Conservation (phyloP, 1,139 yeast genomes). For the Magnusiomyces paraingens region DNA sequence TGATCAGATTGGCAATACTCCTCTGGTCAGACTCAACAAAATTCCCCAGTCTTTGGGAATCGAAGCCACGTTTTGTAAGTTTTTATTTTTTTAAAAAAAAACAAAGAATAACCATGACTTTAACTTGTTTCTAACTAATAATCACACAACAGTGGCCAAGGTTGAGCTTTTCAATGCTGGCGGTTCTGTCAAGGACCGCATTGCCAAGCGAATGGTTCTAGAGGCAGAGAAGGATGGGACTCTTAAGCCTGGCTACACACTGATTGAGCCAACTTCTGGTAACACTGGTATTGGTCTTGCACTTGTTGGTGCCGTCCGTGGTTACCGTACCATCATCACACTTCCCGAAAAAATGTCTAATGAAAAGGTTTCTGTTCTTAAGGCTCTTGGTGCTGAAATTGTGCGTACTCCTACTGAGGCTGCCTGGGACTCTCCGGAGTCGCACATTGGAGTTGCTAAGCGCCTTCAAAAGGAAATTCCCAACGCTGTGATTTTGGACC, state of each 20-base stretch:
- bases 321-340: conserved; percentile 82
- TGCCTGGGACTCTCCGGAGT: conserved; percentile 90
- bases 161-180: conserved; percentile 65
- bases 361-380: conserved; percentile 81
- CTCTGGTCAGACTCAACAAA: conserved; percentile 64
- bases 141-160: conserved; percentile 38
- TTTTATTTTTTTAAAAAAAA: background rate
- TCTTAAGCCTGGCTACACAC: conserved; percentile 78
- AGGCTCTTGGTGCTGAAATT: conserved; percentile 87
- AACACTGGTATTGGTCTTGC: conserved; percentile 77
- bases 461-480: conserved; percentile 80
- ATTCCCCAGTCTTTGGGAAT: conserved; percentile 74
- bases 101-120: background rate
- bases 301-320: conserved; percentile 77
- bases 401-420: conserved; percentile 91
- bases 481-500: conserved; percentile 79
- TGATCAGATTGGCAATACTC: conserved; percentile 79
- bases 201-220: conserved; percentile 57
- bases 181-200: conserved; percentile 65
- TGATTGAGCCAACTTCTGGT: conserved; percentile 88
- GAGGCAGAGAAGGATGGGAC: conserved; percentile 76
- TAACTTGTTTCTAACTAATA: background rate
- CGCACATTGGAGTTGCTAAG: conserved; percentile 84
- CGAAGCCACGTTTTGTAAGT: conserved; percentile 43
- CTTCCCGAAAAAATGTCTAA: conserved; percentile 91